Conservation (phyloP, 169 alveolate species). For the Eimeria nieschulzi region DNA sequence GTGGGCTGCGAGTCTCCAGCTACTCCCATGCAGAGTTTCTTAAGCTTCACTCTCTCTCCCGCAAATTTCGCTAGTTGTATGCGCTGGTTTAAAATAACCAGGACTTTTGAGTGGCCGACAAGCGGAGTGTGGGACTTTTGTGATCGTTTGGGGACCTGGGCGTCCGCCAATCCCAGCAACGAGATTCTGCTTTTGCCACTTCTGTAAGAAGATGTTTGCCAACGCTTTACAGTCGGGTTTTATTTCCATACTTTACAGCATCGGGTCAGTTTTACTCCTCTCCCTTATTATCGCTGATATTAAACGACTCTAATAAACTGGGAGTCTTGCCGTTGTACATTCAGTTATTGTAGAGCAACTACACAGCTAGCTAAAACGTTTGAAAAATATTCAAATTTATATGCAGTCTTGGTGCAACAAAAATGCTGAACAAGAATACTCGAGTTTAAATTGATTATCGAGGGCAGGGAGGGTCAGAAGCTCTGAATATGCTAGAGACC, state of each 20-base stretch:
- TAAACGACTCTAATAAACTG: not conserved
- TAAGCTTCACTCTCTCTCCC: too few relatives aligned
- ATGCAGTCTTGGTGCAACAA: not conserved
- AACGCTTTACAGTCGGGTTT: slow-evolving; percentile 95
- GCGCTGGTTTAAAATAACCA: too few relatives aligned
- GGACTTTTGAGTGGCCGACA: too few relatives aligned
- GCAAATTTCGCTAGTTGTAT: too few relatives aligned
- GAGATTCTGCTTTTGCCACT: too few relatives aligned
- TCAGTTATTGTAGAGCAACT: not conserved
- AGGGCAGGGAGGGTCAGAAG: too few relatives aligned
- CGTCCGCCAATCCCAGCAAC: too few relatives aligned
- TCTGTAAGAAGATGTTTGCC: slow-evolving; percentile 89
- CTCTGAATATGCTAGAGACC: too few relatives aligned
- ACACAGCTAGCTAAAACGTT: not conserved
- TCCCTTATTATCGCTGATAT: not conserved
- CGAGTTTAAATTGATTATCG: not conserved
- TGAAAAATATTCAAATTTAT: not conserved
- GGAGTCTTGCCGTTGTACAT: not conserved
- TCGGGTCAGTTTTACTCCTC: slow-evolving; percentile 85
- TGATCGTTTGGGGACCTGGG: too few relatives aligned
- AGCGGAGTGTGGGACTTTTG: too few relatives aligned
- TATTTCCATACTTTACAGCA: slow-evolving; percentile 93
- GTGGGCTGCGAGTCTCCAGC: too few relatives aligned
- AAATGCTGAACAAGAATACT: not conserved
- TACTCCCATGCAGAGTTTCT: too few relatives aligned